These are phyloP conservation scores for Penicillium sp. DNA, from an alignment of 2,329 filamentous ascomycete species.

Conservation along the genomic window DNA sequence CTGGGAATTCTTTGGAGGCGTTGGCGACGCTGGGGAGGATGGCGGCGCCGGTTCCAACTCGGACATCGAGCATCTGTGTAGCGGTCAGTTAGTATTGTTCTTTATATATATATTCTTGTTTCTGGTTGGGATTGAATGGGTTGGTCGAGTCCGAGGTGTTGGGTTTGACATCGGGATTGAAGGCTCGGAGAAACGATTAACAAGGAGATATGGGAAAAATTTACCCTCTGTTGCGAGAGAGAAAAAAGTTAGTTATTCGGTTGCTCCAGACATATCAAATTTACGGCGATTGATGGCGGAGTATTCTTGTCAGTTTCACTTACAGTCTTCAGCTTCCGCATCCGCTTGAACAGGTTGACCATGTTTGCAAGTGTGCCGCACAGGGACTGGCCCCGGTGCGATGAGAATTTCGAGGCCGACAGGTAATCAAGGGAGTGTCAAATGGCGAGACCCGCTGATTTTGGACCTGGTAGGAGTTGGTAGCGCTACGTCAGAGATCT, in stretches of 20 bases:
- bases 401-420: constrained; percentile 1
- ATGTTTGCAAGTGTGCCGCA: constrained; percentile 38
- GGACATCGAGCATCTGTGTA: constrained; percentile 71
- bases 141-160: background rate
- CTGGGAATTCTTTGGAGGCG: constrained; percentile 39
- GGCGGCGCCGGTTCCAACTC: constrained; percentile 81
- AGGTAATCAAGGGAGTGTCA: background rate
- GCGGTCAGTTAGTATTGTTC: constrained; percentile 7
- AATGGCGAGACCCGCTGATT: background rate
- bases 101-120: background rate
- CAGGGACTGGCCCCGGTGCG: constrained; percentile 22
- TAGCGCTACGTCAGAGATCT: constrained; percentile 20
- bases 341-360: constrained; percentile 63
- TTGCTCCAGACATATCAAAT: background rate
- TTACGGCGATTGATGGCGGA: background rate
- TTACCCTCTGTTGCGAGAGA: constrained; percentile 35
- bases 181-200: constrained; percentile 6
- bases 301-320: constrained; percentile 37
- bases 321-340: constrained; percentile 75
- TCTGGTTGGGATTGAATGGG: background rate
- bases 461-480: constrained; percentile 7
- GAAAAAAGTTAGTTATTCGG: constrained; percentile 19
- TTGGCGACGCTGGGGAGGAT: constrained; percentile 63
- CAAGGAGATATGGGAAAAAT: constrained; percentile 9
- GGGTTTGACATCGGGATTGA: constrained; percentile 2